These are phyloP conservation scores for Hordeum pubiflorum DNA, from an alignment of 202 grass and related monocot species.

Conservation along the genomic window DNA sequence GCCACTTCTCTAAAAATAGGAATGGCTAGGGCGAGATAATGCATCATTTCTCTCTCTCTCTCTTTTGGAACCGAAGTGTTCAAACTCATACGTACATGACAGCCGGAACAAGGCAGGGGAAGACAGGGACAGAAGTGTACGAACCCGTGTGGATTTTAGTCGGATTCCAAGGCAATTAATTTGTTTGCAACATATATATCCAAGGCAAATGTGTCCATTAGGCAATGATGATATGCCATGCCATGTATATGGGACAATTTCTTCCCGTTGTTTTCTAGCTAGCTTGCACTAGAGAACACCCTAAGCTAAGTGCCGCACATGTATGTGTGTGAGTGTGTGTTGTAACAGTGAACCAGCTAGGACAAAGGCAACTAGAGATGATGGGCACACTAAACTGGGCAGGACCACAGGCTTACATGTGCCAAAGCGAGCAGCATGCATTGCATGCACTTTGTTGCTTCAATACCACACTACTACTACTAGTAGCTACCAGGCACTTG, in stretches of 20 bases:
- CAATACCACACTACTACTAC: background rate
- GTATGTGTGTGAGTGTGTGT: background rate
- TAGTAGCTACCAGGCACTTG: background rate
- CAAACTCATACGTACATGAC: background rate
- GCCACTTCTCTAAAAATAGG: background rate
- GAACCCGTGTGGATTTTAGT: background rate
- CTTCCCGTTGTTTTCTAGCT: background rate
- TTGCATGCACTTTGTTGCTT: conserved; percentile 24
- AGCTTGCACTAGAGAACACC: conserved; percentile 14
- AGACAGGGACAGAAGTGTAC: background rate
- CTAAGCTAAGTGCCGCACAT: conserved; percentile 10
- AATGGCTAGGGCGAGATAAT: background rate
- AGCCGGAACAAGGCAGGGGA: background rate
- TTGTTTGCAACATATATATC: background rate
- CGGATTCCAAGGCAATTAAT: background rate
- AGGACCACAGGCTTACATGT: conserved; percentile 33
- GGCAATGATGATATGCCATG: background rate
- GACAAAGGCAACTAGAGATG: conserved; percentile 11
- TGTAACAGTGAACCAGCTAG: background rate
- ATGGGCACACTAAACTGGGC: conserved; percentile 21
- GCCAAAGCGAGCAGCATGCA: conserved; percentile 29
- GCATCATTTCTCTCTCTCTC: background rate
- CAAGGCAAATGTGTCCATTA: background rate
- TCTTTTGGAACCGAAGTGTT: background rate
- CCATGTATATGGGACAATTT: conserved; percentile 25